Evolutionary conservation across 306 rosid species (phyloP), one percentile per base, ranked within the genome.

Genomic region (Coriaria nepalensis): DNA sequence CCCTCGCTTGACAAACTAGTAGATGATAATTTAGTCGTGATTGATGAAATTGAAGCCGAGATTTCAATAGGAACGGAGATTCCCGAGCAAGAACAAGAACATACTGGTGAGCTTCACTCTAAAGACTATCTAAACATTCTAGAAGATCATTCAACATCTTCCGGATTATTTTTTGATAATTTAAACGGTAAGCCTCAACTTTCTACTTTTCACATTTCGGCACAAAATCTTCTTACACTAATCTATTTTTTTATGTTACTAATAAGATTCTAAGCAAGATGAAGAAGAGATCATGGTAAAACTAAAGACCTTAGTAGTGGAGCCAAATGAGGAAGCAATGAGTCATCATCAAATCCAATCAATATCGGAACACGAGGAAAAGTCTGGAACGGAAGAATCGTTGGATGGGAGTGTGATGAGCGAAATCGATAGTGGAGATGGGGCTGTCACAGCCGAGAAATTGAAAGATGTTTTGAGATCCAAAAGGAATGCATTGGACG

Each of bases 41-140:
- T 49, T 32, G 69, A 81, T 50, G 93, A 81, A 60, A 68, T 35
- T 59, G 93, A 84, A 53, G 79, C 74, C 45, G 95, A 84, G 47
- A 76, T 90, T 45, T 81, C 92, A 48, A 81, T 71, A 35, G 97
- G 92, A 62, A 74, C 93, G 43, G 87, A 90, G 35, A 90, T 90
- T 84, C 93, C 90, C 58, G 95, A 84, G 45, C 93, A 73, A 13
- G 84, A 83, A 29, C 79, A 49, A 5, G 84, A 83, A 29, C 79
- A 49, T 4, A 71, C 70, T 32, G 84, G 81, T 42, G 88, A 76
- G 56, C 65, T 50, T 72, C 70, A 80, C 60, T 46, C 74, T 69
- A 70, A 67, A 50, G 74, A 60, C 37, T 29, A 53, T 37, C 67
- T 60, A 9, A 13, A 8, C 41, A 66, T 9, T 12, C 74, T 64